Percentiles rank a stretch among this genome's conserved stretches.
phyloP scores from a whole-genome alignment of 805 yeast genomes.

The Schizosaccharomyces osmophilus region DNA sequence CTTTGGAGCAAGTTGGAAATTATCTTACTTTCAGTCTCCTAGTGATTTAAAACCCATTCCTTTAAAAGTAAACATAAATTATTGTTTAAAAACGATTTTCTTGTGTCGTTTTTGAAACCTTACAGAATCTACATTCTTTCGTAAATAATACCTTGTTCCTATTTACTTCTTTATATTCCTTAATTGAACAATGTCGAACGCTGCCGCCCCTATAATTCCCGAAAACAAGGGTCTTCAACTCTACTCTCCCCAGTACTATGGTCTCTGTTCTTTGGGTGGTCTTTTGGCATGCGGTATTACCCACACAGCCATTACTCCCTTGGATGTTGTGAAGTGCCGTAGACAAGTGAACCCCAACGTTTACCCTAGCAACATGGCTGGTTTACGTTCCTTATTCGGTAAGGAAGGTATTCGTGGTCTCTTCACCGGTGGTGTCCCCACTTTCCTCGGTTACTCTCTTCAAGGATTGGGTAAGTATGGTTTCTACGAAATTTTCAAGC shows the following conservation, averaged over 20 bases:
- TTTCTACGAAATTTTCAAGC: constrained; percentile 20
- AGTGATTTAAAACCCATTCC: too few species aligned
- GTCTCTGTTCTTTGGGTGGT: background rate
- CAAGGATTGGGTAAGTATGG: constrained; percentile 63
- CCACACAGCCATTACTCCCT: constrained; percentile 7
- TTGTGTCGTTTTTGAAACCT: too few species aligned
- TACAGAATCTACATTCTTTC: too few species aligned
- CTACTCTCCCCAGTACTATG: background rate
- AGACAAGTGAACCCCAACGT: constrained; percentile 52
- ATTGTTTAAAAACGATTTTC: too few species aligned
- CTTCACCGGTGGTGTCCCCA: constrained; percentile 69
- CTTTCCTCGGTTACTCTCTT: constrained; percentile 54
- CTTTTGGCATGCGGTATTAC: background rate
- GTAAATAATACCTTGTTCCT: too few species aligned
- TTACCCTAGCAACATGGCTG: constrained; percentile 44
- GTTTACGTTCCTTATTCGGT: constrained; percentile 30
- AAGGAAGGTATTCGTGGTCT: constrained; percentile 40
- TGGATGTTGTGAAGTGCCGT: constrained; percentile 88
- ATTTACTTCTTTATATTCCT: background rate
- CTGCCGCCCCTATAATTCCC: background rate
- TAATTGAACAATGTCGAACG: background rate
- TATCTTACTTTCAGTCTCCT: too few species aligned
- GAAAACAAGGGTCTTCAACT: background rate
- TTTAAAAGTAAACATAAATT: too few species aligned
- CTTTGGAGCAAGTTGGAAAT: too few species aligned